These are phyloP conservation scores for Paracorniculantispora psalliotae DNA, from an alignment of 2,329 filamentous ascomycete genomes.

Conservation along the genomic window DNA sequence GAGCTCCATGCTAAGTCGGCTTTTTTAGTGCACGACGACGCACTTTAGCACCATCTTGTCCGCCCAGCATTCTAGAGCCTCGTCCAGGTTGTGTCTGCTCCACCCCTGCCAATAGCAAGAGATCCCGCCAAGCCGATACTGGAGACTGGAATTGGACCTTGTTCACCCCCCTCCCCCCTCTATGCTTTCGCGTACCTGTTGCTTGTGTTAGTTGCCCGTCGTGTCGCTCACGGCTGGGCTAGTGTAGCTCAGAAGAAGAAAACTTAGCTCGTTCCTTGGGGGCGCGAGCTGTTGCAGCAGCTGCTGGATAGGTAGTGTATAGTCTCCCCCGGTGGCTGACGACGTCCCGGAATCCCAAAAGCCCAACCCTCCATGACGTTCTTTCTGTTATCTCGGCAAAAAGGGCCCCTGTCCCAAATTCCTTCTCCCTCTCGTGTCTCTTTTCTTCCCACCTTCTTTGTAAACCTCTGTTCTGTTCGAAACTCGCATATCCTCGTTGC, in stretches of 20 bases:
- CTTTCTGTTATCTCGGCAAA: too few species aligned
- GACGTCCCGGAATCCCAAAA: not conserved
- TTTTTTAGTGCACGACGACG: not conserved
- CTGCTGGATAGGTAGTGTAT: not conserved
- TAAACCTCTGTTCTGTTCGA: not conserved
- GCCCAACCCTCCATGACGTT: not conserved
- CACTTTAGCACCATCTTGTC: not conserved
- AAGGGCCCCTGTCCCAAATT: not conserved
- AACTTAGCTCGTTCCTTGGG: not conserved
- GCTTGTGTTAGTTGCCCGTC: too few species aligned
- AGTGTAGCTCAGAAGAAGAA: not conserved
- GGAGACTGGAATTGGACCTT: not conserved
- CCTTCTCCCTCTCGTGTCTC: not conserved
- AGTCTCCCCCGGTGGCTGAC: not conserved
- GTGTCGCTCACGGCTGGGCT: too few species aligned
- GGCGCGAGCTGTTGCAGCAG: not conserved
- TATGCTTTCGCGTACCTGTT: too few species aligned
- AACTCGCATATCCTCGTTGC: not conserved
- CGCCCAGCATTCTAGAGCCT: not conserved
- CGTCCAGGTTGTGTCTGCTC: not conserved
- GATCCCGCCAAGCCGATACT: not conserved
- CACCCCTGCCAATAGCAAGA: not conserved
- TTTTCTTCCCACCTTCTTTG: too few species aligned
- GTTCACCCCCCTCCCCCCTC: too few species aligned
- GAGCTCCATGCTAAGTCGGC: too few species aligned